Conservation (phyloP, 805 yeast species). For the Candida broadrunensis region DNA sequence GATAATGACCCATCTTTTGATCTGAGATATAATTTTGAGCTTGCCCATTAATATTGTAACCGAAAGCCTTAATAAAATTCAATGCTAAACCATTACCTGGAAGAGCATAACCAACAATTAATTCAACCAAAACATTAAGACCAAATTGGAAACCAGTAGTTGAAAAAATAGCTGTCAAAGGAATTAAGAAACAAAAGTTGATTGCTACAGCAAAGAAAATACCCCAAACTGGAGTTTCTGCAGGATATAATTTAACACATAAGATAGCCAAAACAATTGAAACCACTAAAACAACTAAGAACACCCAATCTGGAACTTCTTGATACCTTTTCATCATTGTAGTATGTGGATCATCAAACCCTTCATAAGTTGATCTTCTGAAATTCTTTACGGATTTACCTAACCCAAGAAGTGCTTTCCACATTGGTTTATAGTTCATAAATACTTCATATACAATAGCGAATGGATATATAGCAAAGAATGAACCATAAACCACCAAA, state of each 20-base stretch:
- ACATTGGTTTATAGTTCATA: slow-evolving; percentile 35
- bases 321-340: slow-evolving; percentile 30
- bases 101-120: slow-evolving; percentile 34
- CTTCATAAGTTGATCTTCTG: slow-evolving; percentile 31
- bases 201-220: slow-evolving; percentile 31
- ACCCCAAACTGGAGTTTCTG: slow-evolving; percentile 35
- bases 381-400: slow-evolving; percentile 27
- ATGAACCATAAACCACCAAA: slow-evolving; percentile 25
- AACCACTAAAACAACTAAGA: slow-evolving; percentile 20
- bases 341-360: slow-evolving; percentile 29
- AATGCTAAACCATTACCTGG: slow-evolving; percentile 36
- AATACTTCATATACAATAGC: slow-evolving; percentile 48
- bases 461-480: slow-evolving; percentile 28
- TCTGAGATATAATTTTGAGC: slow-evolving; percentile 54
- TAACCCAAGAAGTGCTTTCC: slow-evolving; percentile 7
- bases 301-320: slow-evolving; percentile 35
- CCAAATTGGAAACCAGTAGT: slow-evolving; percentile 31
- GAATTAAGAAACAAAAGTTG: slow-evolving; percentile 30
- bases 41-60: slow-evolving; percentile 55
- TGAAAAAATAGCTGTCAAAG: slow-evolving; percentile 24
- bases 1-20: slow-evolving; percentile 62
- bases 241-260: slow-evolving; percentile 27
- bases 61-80: slow-evolving; percentile 55
- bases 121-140: slow-evolving; percentile 34
- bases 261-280: slow-evolving; percentile 30